These are phyloP conservation scores for Rhododendron simsii DNA, from an alignment of 148 eudicot genomes.

Conservation along the genomic window DNA sequence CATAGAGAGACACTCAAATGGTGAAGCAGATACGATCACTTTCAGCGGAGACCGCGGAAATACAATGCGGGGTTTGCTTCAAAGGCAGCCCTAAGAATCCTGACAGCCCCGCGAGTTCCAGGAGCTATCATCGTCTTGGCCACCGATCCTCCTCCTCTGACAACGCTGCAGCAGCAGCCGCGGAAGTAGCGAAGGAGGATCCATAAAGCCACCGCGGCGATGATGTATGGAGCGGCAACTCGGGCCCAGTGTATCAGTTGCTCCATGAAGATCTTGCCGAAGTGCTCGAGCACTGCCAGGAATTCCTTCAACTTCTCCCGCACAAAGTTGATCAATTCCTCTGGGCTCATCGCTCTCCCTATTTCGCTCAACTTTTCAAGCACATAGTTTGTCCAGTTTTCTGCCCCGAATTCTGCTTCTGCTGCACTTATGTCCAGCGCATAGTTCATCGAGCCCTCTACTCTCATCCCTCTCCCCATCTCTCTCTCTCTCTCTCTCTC, in stretches of 20 bases:
- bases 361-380: neutral
- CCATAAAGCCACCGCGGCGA: neutral
- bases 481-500: neutral
- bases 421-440: neutral
- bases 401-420: neutral
- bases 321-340: neutral
- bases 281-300: neutral
- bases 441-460: neutral
- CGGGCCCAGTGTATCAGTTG: neutral
- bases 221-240: neutral
- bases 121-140: conserved; percentile 31
- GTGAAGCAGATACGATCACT: neutral
- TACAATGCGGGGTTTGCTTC: neutral
- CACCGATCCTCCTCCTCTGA: neutral
- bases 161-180: neutral
- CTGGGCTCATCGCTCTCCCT: neutral
- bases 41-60: neutral
- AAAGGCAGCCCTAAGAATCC: conserved; percentile 15
- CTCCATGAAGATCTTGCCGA: neutral
- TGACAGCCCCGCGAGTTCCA: conserved; percentile 13
- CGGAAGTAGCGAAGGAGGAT: neutral
- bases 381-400: neutral
- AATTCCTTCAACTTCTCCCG: neutral
- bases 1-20: neutral
- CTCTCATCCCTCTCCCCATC: conserved; percentile 1